These are phyloP conservation scores for Aspergillus taichungensis DNA, from an alignment of 495 filamentous ascomycete genomes.

Conservation along the genomic window DNA sequence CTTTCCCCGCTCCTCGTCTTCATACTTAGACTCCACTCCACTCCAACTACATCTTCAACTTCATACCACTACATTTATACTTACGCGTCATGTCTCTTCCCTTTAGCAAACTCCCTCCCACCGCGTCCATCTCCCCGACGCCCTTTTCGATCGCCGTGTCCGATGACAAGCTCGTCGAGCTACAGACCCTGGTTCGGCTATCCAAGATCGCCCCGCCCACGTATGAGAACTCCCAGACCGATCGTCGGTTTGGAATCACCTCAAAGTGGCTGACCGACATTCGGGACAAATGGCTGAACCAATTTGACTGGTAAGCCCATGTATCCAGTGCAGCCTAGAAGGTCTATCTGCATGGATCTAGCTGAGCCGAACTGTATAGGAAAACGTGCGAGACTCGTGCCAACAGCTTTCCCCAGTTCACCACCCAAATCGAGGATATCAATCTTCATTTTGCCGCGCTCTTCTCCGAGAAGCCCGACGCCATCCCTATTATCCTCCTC, in stretches of 20 bases:
- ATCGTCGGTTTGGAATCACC: constrained; percentile 45
- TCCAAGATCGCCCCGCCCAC: constrained; percentile 43
- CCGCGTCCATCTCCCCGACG: constrained; percentile 12
- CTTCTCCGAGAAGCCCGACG: constrained; percentile 50
- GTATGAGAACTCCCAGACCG: constrained; percentile 39
- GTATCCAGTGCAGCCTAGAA: not conserved
- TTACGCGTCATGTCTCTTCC: constrained; percentile 21
- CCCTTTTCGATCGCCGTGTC: constrained; percentile 38
- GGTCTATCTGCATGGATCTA: not conserved
- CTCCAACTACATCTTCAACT: not conserved
- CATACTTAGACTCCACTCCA: not conserved
- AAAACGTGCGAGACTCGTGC: constrained; percentile 44
- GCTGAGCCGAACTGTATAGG: constrained; percentile 19
- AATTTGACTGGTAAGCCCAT: constrained; percentile 34
- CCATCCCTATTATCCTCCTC: constrained; percentile 50
- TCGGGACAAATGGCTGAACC: constrained; percentile 42
- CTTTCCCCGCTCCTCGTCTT: too few relatives aligned
- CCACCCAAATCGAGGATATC: constrained; percentile 36
- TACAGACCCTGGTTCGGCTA: constrained; percentile 40
- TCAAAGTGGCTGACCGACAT: constrained; percentile 47
- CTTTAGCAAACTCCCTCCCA: constrained; percentile 22
- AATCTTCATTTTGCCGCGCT: constrained; percentile 54
- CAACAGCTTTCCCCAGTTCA: constrained; percentile 59
- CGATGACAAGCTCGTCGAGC: constrained; percentile 36
- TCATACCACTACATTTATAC: not conserved